Evolutionary conservation across 202 grass and related monocot genomes (phyloP).

Genomic region (Panicum virgatum): DNA sequence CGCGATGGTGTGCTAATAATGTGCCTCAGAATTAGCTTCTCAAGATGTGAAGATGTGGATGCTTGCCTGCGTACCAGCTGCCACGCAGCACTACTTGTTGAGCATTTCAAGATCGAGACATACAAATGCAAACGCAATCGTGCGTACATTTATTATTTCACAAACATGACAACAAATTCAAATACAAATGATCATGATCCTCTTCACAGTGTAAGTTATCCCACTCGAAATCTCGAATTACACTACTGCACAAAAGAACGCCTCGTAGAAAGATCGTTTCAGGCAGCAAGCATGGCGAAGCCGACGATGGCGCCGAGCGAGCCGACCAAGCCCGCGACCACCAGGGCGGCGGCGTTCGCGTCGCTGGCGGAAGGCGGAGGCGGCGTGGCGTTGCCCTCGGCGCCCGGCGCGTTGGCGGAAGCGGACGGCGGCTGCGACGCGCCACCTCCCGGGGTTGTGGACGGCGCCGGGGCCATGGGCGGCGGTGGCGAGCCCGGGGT

Average conservation of each 20-base stretch:
- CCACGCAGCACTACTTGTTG: background rate
- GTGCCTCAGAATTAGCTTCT: background rate
- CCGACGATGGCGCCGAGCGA: conserved; percentile 43
- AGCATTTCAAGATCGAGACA: background rate
- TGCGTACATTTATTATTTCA: background rate
- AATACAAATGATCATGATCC: background rate
- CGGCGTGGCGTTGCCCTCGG: background rate
- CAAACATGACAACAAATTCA: conserved; percentile 25
- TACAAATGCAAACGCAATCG: background rate
- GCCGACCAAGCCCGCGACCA: conserved; percentile 21
- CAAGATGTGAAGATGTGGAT: background rate
- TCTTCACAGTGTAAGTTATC: background rate
- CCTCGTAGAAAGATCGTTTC: background rate
- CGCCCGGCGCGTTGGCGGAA: background rate
- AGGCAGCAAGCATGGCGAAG: conserved; percentile 40
- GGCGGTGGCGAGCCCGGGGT: conserved; percentile 30
- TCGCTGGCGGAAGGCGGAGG: background rate
- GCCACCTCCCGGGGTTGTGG: background rate
- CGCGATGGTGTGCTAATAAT: background rate
- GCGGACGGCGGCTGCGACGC: background rate
- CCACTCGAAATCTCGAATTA: background rate
- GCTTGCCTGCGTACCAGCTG: background rate
- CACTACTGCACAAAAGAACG: background rate
- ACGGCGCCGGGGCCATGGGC: conserved; percentile 1
- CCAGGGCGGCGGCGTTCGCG: conserved; percentile 8